Evolutionary conservation across 805 yeast genomes (phyloP), one percentile per base, ranked within the genome.

Genomic region (Kluyveromyces aestuarii): DNA sequence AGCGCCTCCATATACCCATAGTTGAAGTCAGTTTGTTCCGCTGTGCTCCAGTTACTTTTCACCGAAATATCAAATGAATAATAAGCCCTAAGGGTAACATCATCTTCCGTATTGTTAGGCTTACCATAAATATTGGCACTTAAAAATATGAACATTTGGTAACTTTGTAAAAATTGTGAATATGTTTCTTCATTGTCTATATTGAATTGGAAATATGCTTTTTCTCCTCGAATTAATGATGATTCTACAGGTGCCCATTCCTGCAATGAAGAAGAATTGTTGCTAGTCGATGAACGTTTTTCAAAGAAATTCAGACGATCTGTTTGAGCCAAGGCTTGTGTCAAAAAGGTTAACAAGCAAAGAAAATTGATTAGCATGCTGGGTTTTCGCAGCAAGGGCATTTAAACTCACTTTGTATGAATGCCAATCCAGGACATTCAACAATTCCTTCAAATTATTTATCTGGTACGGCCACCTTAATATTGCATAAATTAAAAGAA

Each of bases 91-190:
- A 64, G 45, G 16, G 50, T 50, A 6, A 50, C 47, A n/a, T 52
- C 61, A 13, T 47, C 49, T 7, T 47, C 37, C 8, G 51, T 42
- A 39, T 55, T 47, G 8, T 48, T 41, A 1, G 71, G 68, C 36
- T 57, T 58, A 6, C 50, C 40, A 46, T 70, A 65, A 13, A 68
- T 48, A 50, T 66, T 70, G 25, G 71, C 66, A 44, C 72, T 67
- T 5, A 67, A 46, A 48, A 60, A 68, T 19, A 69, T 58, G 11
- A 60, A 47, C 17, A 58, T 51, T 37, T 60, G 61, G 36, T 57
- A 58, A 43, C 56, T 50, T 46, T 51, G 52, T 25, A 50, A 44
- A 39, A 55, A 48, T 16, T 49, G 53, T 14, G 50, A 47, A 8
- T 53, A 52, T 10, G 50, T 37, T 10, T 52, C 47, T 8, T 51